A percentile compares a stretch with the other conserved stretches of the same genome.
Conservation (phyloP, 2,329 filamentous ascomycete species). For the Fusarium albidum region DNA sequence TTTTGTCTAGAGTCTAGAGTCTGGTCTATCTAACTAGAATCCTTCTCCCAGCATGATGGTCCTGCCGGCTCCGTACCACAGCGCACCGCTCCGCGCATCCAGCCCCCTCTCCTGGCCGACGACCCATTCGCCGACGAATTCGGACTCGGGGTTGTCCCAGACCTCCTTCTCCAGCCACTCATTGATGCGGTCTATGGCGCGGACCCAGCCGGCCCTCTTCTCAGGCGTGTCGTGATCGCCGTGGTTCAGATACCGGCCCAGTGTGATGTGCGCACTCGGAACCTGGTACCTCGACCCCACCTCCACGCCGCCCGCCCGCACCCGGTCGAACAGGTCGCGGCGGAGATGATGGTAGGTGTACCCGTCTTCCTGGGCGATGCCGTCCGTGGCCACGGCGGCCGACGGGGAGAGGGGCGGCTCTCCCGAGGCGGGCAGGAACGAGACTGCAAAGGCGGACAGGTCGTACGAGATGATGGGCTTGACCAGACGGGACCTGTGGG, state of each 20-base stretch:
- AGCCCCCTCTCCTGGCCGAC: slow-evolving; percentile 88
- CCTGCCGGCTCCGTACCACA: slow-evolving; percentile 90
- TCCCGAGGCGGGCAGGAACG: slow-evolving; percentile 81
- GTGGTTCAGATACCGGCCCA: slow-evolving; percentile 79
- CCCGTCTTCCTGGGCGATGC: slow-evolving; percentile 60
- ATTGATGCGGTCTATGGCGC: slow-evolving; percentile 80
- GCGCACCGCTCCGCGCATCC: slow-evolving; percentile 74
- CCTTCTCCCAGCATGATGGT: slow-evolving; percentile 71
- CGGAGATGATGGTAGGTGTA: slow-evolving; percentile 95
- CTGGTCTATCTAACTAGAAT: slow-evolving; percentile 54
- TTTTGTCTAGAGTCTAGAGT: slow-evolving; percentile 15
- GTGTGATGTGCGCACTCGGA: slow-evolving; percentile 87
- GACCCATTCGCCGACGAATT: slow-evolving; percentile 75
- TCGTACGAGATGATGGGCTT: slow-evolving; percentile 88
- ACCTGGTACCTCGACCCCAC: slow-evolving; percentile 85
- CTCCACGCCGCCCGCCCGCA: slow-evolving; percentile 68
- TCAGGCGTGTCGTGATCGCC: slow-evolving; percentile 67
- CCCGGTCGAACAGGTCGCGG: slow-evolving; percentile 74
- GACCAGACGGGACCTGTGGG: slow-evolving; percentile 76
- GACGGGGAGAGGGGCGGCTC: slow-evolving; percentile 56
- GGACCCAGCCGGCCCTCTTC: slow-evolving; percentile 71
- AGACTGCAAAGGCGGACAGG: slow-evolving; percentile 83
- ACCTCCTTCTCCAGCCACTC: slow-evolving; percentile 73
- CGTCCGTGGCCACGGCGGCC: slow-evolving; percentile 46
- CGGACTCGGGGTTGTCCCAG: slow-evolving; percentile 65